Base-by-base conservation (phyloP, 345 rosid genomes). In the Turnera subulata region DNA sequence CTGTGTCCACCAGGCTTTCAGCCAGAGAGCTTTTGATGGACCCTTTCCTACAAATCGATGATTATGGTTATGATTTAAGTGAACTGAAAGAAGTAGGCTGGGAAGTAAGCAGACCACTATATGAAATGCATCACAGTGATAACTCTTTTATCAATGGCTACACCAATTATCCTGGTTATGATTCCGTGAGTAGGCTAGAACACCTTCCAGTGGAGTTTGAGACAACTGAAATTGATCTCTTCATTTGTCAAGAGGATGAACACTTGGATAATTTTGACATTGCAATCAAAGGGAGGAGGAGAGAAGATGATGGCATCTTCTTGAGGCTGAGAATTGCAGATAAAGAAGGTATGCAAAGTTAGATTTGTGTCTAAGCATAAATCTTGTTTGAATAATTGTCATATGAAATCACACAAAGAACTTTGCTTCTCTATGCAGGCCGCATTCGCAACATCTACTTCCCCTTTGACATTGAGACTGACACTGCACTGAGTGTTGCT, bases 401-500 rank as follows among this genome's bases (percentile, higher is more conserved):
- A 18, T 16, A 15, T 14, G 7, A 42, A 13, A 32, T 10, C 47
- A 25, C 55, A 13, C 39, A 7, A 43, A 47, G 45, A 49, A 22
- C 29, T 53, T 46, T n/a, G 37, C 51, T 38, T 21, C 46, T 26
- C 46, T 23, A 19, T 72, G 57, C 85, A 93, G 96, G 95, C 13
- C 67, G 79, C 33, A 51, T 90, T 43, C 73, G 92, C 38, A 90
- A 90, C 76, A 93, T 93, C 56, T 88, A 90, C 79, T 93, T 93
- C 76, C 84, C 89, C 0, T 93, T 90, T 64, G 92, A 93, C 46
- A 63, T 83, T 19, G 78, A 71, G 55, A 74, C 45, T 0, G 99
- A 93, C 62, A 87, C 92, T 1, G 96, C 92, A 6, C 45, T 76
- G 53, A 85, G 82, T 55, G 97, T 93, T 26, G 97, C 92, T 8